Base-by-base conservation (phyloP, 305 asterid species). In the Solanum hybrid region DNA sequence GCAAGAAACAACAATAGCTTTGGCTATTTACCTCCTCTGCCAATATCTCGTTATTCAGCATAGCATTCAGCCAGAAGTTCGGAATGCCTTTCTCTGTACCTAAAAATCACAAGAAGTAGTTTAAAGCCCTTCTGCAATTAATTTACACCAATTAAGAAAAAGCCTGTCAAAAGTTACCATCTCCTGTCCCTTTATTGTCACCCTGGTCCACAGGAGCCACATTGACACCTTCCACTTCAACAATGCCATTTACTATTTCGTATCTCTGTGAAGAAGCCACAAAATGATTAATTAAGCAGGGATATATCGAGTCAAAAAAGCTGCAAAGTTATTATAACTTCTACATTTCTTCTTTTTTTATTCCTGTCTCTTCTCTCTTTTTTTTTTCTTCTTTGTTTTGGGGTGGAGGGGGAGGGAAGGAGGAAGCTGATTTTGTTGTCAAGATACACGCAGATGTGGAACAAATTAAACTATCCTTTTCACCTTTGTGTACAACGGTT, bases 401-500 rank as follows among this genome's bases (percentile, higher is more conserved):
- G 45, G 45, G 37, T 4, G 31, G 81, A 3, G 14, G 2, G 27
- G 8, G 8, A 20, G 8, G 37, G 7, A 20, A 12, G 8, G 11
- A 38, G 29, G 83, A 0, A 57, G 83, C 85, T 20, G 85, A 79
- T 79, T 79, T 15, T 12, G 13, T 79, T 36, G 85, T 79, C 85
- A 79, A 79, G 57, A 36, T 36, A 79, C 57, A 79, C 7, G 57
- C 85, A 79, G 85, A 79, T 11, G 85, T 79, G 31, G 31, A 22
- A 34, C 29, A 33, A 79, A 13, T 20, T 84, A 22, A 85, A 41
- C 7, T 34, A 17, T 72, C 15, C 70, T 72, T 87, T 76, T 20
- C 17, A 92, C 99, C 96, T 95, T 95, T 24, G 93, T 89, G 76
- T 96, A 97, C 68, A 96, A 94, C 8, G 98, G 98, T 88, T 96